A percentile compares a stretch with the other conserved stretches of the same genome.
Evolutionary conservation across 495 filamentous ascomycete species (phyloP).

Genomic region (Neurospora intermedia): DNA sequence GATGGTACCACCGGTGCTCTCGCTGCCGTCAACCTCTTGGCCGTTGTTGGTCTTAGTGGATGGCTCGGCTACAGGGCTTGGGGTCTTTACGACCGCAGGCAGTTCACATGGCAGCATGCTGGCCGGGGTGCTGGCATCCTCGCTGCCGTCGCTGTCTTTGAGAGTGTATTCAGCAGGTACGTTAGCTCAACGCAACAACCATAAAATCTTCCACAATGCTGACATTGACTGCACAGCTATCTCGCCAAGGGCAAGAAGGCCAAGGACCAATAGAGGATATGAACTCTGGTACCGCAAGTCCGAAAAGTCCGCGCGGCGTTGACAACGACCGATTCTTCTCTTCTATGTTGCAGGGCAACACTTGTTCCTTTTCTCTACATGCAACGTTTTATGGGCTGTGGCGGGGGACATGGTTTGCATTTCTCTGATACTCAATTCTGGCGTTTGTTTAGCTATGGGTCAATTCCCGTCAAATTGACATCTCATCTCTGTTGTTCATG

Average conservation of each 20-base stretch:
- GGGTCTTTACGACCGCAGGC: conserved; percentile 48
- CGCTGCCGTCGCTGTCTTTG: conserved; percentile 28
- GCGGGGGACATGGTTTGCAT: background rate
- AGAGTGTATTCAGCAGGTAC: conserved; percentile 32
- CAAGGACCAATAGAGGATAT: conserved; percentile 20
- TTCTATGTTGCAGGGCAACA: conserved; percentile 1
- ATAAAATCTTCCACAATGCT: background rate
- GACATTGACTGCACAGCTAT: conserved; percentile 14
- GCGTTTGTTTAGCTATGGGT: background rate
- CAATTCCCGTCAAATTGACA: background rate
- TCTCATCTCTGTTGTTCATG: background rate
- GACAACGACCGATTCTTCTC: background rate
- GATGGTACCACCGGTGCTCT: conserved; percentile 26
- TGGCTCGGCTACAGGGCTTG: conserved; percentile 38
- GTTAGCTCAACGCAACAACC: conserved; percentile 3
- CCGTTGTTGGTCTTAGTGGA: conserved; percentile 33
- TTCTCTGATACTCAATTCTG: background rate
- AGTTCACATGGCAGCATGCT: conserved; percentile 58
- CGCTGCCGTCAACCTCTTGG: conserved; percentile 27
- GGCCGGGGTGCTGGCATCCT: conserved; percentile 51
- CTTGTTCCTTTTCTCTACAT: background rate
- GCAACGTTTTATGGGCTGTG: background rate
- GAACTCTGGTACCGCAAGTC: background rate
- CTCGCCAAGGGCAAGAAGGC: conserved; percentile 31
- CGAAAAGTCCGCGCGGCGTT: background rate